Evolutionary conservation across 768 basidiomycete species (phyloP), one percentile per base, ranked within the genome.

Genomic region (Pilatotrama ljubarskyi): DNA sequence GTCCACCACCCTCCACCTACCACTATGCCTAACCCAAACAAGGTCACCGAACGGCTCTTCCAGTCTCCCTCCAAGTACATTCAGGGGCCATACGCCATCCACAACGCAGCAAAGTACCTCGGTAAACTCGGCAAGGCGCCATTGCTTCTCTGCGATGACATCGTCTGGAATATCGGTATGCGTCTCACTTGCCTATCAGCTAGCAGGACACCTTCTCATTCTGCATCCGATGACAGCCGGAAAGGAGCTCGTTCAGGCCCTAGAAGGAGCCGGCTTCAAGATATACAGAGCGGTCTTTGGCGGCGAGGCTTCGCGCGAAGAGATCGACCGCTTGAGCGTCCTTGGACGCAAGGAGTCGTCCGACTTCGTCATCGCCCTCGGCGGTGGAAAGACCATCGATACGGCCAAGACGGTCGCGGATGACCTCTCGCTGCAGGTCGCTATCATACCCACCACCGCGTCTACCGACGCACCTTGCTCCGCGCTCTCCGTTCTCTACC

Each of bases 11-110:
- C 48, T 18, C 48, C 54, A 41, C 48, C 38, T 43, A 22, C 38
- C n/a, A 55, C 43, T 8, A 66, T 66, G 66, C 60, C 61, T 7
- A 66, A 66, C 61, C 63, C 66, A 9, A 61, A 68, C 50, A 58
- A 65, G 18, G 62, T 70, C 63, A 69, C 69, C 1, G 71, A 72
- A 46, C 53, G 67, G 25, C 57, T 70, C 58, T 72, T 72, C 63
- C 71, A 72, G 61, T 72, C 71, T 5, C 71, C 71, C 2, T 70
- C 68, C 25, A 72, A 72, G 63, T 72, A 72, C 66, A 72, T 72
- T 32, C 71, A 72, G 57, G 71, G 71, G 13, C 71, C 71, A 1
- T 64, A 68, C 43, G 71, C 71, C 38, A 69, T 72, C 58, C 68
- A 70, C 25, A 70, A 72, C 42, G 71, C 70, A 1, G 65, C 68